Conservation (phyloP, 805 yeast species). For the Peterozyma xylosa region DNA sequence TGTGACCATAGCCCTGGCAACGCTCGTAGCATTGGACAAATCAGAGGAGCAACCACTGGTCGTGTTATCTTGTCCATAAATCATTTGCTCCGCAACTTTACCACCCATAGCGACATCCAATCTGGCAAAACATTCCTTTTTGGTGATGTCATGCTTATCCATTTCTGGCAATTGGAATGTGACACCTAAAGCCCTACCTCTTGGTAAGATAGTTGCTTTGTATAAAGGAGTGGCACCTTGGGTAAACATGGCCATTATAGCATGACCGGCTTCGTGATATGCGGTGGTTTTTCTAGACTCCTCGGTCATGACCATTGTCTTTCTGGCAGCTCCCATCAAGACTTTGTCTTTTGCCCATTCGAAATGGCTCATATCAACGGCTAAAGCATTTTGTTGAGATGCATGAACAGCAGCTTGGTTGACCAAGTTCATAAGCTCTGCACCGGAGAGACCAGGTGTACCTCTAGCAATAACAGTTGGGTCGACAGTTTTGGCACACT, state of each 20-base stretch:
- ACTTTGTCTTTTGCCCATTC: slow-evolving; percentile 99
- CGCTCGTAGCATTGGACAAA: slow-evolving; percentile 79
- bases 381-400: slow-evolving; percentile 82
- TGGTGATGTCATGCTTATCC: slow-evolving; percentile 94
- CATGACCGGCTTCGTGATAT: slow-evolving; percentile 99
- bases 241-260: slow-evolving; percentile 93
- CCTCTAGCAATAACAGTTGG: slow-evolving; percentile 90
- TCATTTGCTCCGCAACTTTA: slow-evolving; percentile 90
- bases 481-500: slow-evolving; percentile 78
- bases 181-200: slow-evolving; percentile 95
- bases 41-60: slow-evolving; percentile 96
- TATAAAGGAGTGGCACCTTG: slow-evolving; percentile 92
- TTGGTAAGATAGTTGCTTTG: slow-evolving; percentile 93
- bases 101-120: slow-evolving; percentile 99
- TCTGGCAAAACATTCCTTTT: slow-evolving; percentile 81
- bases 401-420: slow-evolving; percentile 98
- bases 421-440: slow-evolving; percentile 89
- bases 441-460: slow-evolving; percentile 98
- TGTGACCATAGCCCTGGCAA: slow-evolving; percentile 95
- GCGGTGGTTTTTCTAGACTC: slow-evolving; percentile 92
- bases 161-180: slow-evolving; percentile 97
- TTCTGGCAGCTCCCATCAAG: slow-evolving; percentile 95
- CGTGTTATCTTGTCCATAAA: slow-evolving; percentile 86
- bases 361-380: slow-evolving; percentile 85
- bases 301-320: slow-evolving; percentile 96